A percentile compares a stretch with the other conserved stretches of the same genome.
Conservation (phyloP, 2,329 filamentous ascomycete genomes). For the Drechslerella dactyloides region DNA sequence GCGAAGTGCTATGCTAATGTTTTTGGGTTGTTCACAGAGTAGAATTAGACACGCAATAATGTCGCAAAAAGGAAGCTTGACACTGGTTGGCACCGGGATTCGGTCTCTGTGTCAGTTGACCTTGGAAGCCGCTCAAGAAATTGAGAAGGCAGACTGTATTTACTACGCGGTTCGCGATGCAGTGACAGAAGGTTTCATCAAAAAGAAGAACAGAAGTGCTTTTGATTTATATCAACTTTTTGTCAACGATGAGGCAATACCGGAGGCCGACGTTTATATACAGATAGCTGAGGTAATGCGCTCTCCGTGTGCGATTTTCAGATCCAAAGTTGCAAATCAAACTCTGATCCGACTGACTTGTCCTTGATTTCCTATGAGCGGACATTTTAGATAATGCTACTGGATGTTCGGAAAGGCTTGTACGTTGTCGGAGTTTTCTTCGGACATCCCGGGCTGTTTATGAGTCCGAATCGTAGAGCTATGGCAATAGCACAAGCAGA, state of each 20-base stretch:
- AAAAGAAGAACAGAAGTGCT: slow-evolving; percentile 8
- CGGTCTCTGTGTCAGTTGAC: slow-evolving; percentile 19
- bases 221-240: slow-evolving; percentile 24
- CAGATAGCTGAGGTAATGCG: slow-evolving; percentile 22
- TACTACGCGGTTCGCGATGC: slow-evolving; percentile 27
- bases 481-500: slow-evolving; percentile 22
- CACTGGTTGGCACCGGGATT: slow-evolving; percentile 18
- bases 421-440: slow-evolving; percentile 23
- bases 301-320: no score
- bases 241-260: slow-evolving; percentile 10
- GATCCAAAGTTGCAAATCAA: no score
- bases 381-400: slow-evolving; percentile 18
- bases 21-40: no score
- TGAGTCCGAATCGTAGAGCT: slow-evolving; percentile 21
- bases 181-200: slow-evolving; percentile 17
- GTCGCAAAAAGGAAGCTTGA: slow-evolving; percentile 4
- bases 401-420: slow-evolving; percentile 3
- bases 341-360: no score
- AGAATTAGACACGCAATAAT: not conserved
- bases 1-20: no score
- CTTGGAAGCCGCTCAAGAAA: slow-evolving; percentile 14
- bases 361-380: no score
- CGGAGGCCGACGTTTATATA: slow-evolving; percentile 14
- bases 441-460: slow-evolving; percentile 22
- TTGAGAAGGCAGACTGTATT: slow-evolving; percentile 15